Evolutionary conservation across 306 rosid genomes (phyloP), one percentile per base, ranked within the genome.

Genomic region (Vigna mungo): DNA sequence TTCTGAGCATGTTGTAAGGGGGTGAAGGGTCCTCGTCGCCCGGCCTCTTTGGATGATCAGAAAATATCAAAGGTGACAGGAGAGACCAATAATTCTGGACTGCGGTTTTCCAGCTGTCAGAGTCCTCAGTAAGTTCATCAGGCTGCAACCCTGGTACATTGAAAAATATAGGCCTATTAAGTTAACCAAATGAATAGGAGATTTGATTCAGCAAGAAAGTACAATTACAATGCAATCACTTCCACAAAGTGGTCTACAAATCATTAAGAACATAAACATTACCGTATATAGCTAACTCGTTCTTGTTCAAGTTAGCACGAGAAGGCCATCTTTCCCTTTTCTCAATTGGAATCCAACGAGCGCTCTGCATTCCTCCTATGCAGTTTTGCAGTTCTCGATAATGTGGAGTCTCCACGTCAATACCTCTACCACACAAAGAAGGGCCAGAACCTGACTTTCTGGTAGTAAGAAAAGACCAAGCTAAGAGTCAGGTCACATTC

Each of bases 11-110:
- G 91, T 95, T 95, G 86, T 90, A 95, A 62, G 97, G 97, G 0
- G 99, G 97, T 17, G 91, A 72, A 30, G 97, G 99, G 87, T 95
- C 97, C 86, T 95, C 97, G 71, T 92, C 97, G 3, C 99, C 99
- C 0, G 97, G 99, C 68, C 97, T 88, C 89, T 95, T 95, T 0
- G 97, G 99, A 87, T 95, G 99, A 86, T 95, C 97, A 20, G 99
- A 95, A 84, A 95, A 95, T 82, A 95, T 92, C 71, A 95, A 39
- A 32, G 99, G 97, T 8, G 97, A 95, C 72, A 95, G 49, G 51
- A 95, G 96, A 13, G 97, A 95, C 99, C 97, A 95, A 81, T 95
- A 95, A 85, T 95, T 95, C 58, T 74, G 88, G 18, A 90, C 91
- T 47, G 89, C 84, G 76, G 81, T 68, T 85, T 71, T 89, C 97